These are phyloP conservation scores for Chrysoporthe deuterocubensis DNA, from an alignment of 2,329 filamentous ascomycete genomes.

Conservation along the genomic window DNA sequence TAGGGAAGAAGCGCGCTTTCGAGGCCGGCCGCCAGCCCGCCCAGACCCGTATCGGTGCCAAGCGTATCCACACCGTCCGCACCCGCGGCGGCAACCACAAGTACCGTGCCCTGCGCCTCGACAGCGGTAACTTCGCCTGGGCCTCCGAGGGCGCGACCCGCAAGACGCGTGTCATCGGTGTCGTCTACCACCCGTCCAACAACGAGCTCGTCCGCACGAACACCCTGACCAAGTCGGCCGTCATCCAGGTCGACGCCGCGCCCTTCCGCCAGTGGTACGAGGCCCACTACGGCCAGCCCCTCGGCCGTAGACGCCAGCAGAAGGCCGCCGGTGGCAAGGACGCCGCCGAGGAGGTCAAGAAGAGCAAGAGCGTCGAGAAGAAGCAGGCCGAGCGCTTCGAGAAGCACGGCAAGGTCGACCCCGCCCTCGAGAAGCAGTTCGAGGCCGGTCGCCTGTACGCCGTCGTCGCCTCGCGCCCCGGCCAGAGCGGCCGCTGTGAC, in stretches of 20 bases:
- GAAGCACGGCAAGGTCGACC: slow-evolving; percentile 88
- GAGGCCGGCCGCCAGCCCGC: slow-evolving; percentile 99
- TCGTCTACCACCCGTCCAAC: slow-evolving; percentile 99
- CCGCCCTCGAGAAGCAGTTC: slow-evolving; percentile 95
- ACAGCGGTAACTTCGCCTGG: slow-evolving; percentile 99
- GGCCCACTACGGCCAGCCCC: slow-evolving; percentile 92
- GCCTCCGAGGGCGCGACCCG: slow-evolving; percentile 96
- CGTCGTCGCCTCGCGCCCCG: slow-evolving; percentile 88
- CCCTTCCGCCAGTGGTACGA: slow-evolving; percentile 99
- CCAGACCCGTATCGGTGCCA: slow-evolving; percentile 94
- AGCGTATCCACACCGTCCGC: slow-evolving; percentile 50
- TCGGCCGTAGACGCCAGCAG: slow-evolving; percentile 91
- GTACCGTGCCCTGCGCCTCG: slow-evolving; percentile 98
- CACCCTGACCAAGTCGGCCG: slow-evolving; percentile 98
- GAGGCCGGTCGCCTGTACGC: slow-evolving; percentile 98
- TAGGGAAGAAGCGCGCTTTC: slow-evolving; percentile 97
- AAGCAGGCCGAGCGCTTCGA: slow-evolving; percentile 92
- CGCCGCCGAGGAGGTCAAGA: slow-evolving; percentile 74
- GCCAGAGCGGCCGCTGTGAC: slow-evolving; percentile 95
- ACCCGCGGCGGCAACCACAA: slow-evolving; percentile 87
- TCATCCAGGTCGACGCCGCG: slow-evolving; percentile 97
- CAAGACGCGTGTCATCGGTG: slow-evolving; percentile 98
- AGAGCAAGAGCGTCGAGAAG: slow-evolving; percentile 93
- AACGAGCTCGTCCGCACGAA: slow-evolving; percentile 99
- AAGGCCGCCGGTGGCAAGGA: slow-evolving; percentile 66